Evolutionary conservation across 176 grass and related monocot species (phyloP).

Genomic region (Aegilops bicornis): DNA sequence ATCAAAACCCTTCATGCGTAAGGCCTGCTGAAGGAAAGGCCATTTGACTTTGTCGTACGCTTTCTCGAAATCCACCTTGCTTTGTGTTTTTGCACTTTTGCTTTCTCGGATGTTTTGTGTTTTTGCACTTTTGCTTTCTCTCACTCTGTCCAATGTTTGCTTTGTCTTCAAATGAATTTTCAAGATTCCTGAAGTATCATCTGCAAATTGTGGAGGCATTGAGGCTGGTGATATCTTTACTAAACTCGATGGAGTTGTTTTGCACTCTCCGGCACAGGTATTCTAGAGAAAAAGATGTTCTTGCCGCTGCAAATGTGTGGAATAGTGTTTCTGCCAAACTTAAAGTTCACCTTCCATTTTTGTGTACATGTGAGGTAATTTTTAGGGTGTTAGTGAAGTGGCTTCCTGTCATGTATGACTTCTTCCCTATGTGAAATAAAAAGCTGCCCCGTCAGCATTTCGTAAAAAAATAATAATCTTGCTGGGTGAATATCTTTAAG

Average conservation of each 20-base stretch:
- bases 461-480: too few relatives aligned
- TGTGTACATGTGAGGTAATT: background rate
- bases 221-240: slow-evolving; percentile 24
- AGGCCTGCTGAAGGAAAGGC: too few relatives aligned
- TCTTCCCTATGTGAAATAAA: too few relatives aligned
- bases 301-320: background rate
- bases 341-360: background rate
- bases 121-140: background rate
- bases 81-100: background rate
- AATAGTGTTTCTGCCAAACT: background rate
- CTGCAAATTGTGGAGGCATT: background rate
- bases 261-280: slow-evolving; percentile 10
- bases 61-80: too few relatives aligned
- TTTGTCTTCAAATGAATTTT: background rate
- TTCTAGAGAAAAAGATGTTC: background rate
- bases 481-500: too few relatives aligned
- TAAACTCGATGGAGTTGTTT: background rate
- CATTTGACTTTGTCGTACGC: too few relatives aligned
- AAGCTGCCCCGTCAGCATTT: too few relatives aligned
- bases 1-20: too few relatives aligned
- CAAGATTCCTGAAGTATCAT: background rate
- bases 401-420: too few relatives aligned
- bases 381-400: background rate
- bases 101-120: background rate
- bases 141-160: background rate